phyloP scores from a whole-genome alignment of 805 yeast species.

The Cyberlindnera meyerae region DNA sequence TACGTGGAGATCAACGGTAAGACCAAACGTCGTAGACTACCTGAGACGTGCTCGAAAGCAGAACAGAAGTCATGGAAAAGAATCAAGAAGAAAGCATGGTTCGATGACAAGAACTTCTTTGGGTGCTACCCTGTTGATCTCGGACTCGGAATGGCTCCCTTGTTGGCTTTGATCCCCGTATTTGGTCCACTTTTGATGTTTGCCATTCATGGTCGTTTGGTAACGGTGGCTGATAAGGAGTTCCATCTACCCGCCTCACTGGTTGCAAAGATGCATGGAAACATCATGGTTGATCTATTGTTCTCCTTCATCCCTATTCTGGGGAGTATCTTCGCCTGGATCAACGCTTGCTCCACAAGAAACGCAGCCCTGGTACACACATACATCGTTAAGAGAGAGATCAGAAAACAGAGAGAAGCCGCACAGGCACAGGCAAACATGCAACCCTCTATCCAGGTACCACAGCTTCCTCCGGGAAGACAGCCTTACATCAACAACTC shows the following conservation, averaged over 20 bases:
- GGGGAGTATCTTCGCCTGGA: conserved; percentile 75
- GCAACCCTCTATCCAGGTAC: not conserved
- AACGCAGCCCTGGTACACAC: conserved; percentile 78
- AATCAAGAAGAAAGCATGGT: conserved; percentile 79
- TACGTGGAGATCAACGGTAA: conserved; percentile 50
- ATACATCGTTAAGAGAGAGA: conserved; percentile 17
- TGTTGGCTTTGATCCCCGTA: conserved; percentile 67
- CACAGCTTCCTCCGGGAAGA: not conserved
- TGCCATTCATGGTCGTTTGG: conserved; percentile 65
- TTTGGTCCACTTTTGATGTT: conserved; percentile 86
- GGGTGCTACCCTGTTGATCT: conserved; percentile 74
- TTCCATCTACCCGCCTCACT: conserved; percentile 54
- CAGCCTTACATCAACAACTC: not conserved
- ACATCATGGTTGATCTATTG: conserved; percentile 67
- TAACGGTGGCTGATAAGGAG: conserved; percentile 52
- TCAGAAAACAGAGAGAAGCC: conserved; percentile 6
- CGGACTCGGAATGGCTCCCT: conserved; percentile 75
- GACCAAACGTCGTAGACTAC: conserved; percentile 53
- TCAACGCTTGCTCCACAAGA: conserved; percentile 81
- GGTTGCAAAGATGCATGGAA: conserved; percentile 67
- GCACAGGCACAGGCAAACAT: not conserved
- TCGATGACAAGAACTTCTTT: conserved; percentile 75
- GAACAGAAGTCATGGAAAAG: conserved; percentile 69
- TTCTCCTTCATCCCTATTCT: conserved; percentile 76
- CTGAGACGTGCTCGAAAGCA: conserved; percentile 48